Percentiles rank a stretch among this genome's conserved stretches.
Conservation (phyloP, 805 yeast genomes). For the Isabelozyma rhagii region DNA sequence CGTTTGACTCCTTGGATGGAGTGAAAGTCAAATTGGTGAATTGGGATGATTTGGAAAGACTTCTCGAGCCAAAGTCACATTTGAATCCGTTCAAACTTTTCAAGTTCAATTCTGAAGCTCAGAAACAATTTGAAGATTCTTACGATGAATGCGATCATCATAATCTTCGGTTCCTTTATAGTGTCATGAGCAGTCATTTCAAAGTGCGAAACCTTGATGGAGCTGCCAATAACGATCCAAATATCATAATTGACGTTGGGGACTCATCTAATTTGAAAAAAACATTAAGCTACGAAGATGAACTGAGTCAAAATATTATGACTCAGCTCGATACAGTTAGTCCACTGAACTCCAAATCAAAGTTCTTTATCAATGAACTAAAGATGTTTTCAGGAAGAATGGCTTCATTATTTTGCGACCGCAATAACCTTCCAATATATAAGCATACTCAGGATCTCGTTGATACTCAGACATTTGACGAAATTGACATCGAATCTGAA, state of each 20-base stretch:
- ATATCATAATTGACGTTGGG: constrained; percentile 1
- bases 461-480: constrained; percentile 9
- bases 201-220: constrained; percentile 27
- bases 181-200: constrained; percentile 28
- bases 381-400: constrained; percentile 22
- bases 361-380: constrained; percentile 24
- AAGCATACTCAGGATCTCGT: constrained; percentile 15
- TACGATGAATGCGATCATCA: constrained; percentile 25
- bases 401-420: constrained; percentile 18
- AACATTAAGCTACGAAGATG: constrained; percentile 3
- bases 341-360: constrained; percentile 3
- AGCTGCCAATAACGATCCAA: constrained; percentile 16
- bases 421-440: constrained; percentile 12
- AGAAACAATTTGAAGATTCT: not conserved
- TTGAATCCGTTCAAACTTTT: constrained; percentile 19
- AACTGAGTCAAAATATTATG: constrained; percentile 2
- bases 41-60: constrained; percentile 21
- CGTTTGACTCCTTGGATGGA: constrained; percentile 25
- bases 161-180: constrained; percentile 28
- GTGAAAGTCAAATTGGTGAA: constrained; percentile 20
- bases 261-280: constrained; percentile 16
- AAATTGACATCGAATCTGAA: constrained; percentile 21
- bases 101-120: constrained; percentile 1
- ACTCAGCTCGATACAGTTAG: constrained; percentile 3
- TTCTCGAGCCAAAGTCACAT: constrained; percentile 23